These are phyloP conservation scores for Crithidia thermophila DNA, from an alignment of 208 protist genomes.

Conservation along the genomic window DNA sequence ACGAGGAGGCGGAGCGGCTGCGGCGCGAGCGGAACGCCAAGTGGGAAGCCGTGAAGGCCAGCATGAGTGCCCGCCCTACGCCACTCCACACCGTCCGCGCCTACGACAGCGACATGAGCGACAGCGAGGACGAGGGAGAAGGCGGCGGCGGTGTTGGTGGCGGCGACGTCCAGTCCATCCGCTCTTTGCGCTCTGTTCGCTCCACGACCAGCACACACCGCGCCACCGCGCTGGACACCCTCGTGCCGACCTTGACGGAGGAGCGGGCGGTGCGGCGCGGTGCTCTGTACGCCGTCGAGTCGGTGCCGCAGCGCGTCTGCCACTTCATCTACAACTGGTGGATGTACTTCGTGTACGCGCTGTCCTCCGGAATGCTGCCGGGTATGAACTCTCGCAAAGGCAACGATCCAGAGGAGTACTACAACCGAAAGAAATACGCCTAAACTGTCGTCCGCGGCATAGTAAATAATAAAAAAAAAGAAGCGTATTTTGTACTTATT, in stretches of 20 bases:
- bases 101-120: constrained; percentile 33
- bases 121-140: constrained; percentile 17
- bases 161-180: constrained; percentile 7
- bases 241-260: constrained; percentile 26
- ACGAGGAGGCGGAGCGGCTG: constrained; percentile 17
- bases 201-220: not conserved
- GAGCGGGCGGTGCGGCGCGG: constrained; percentile 22
- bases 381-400: constrained; percentile 18
- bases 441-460: too few species aligned
- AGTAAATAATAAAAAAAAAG: not conserved
- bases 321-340: constrained; percentile 56
- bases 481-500: constrained; percentile 15
- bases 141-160: not conserved
- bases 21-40: constrained; percentile 26
- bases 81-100: constrained; percentile 20
- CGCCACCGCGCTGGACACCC: constrained; percentile 4
- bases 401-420: constrained; percentile 27
- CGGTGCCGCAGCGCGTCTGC: constrained; percentile 27
- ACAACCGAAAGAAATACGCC: constrained; percentile 32
- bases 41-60: constrained; percentile 40
- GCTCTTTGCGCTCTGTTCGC: not conserved
- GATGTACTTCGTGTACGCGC: constrained; percentile 39
- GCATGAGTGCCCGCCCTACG: constrained; percentile 29
- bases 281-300: constrained; percentile 7
- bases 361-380: constrained; percentile 25